Evolutionary conservation across 371 early-diverging fungal species (phyloP), one percentile per base, ranked within the genome.

Genomic region (Syncephalastrum racemosum): DNA sequence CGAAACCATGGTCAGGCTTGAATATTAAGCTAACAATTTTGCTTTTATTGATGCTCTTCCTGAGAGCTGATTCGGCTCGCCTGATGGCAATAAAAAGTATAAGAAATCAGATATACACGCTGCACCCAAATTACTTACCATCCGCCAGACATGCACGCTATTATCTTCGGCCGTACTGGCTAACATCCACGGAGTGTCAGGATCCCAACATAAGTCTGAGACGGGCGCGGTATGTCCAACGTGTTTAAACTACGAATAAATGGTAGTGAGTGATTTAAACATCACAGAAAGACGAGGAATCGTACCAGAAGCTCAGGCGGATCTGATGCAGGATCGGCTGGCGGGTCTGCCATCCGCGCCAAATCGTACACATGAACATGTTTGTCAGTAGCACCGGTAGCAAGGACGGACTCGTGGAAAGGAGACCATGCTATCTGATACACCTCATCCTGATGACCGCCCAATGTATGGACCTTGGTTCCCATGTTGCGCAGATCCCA

Each of bases 211-310:
- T 54, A 99, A 87, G 72, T 99, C 99, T 39, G 93, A 89, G 19
- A 99, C 90, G 61, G 88, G 91, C 78, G 90, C 90, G 4, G 98
- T 98, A 68, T 99, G 99, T 7, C 99, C 99, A 40, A 99, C 99
- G 67, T 99, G 99, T 19, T 99, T 81, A 82, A 99, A 99, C 89
- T 89, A 51, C 3, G 16, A 10, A 63, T 6, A 7, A 12, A 18
- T 41, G 41, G 36, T 4, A 24, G 16, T 16, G 16, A 55, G 40
- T n/a, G 5, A 39, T 22, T 6, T 3, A 7, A 7, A 39, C 12
- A 44, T 31, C 31, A 8, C 14, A 19, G n/a, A 36, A 46, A 27
- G 12, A 4, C 19, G 4, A 36, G 36, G 24, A 39, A 39, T 31
- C 20, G 6, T 78, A 88, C 90, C 79, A 98, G 66, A 46, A 99